A percentile compares a stretch with the other conserved stretches of the same genome.
Conservation (phyloP, 495 filamentous ascomycete species). For the Hypoxylon cercidicola region DNA sequence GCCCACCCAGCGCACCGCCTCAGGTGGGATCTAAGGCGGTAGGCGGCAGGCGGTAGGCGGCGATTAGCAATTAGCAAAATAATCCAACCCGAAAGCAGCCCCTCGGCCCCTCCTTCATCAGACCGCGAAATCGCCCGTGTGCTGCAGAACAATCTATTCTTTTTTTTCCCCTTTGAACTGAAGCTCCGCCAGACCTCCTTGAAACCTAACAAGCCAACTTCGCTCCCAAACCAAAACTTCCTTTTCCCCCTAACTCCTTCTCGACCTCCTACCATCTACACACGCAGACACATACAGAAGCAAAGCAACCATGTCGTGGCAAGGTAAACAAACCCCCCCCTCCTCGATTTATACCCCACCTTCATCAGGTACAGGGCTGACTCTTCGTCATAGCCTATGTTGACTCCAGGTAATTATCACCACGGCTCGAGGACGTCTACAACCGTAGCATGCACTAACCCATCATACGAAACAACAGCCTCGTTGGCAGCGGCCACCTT, state of each 20-base stretch:
- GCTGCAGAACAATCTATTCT: constrained; percentile 16
- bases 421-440: constrained; percentile 11
- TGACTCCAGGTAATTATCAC: constrained; percentile 57
- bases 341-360: constrained; percentile 48
- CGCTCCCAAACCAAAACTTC: constrained; percentile 13
- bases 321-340: constrained; percentile 54
- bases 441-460: constrained; percentile 15
- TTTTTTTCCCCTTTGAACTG: constrained; percentile 38
- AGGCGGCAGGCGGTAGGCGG: constrained; percentile 2
- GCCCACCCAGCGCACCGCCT: constrained; percentile 25
- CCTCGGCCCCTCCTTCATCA: constrained; percentile 43
- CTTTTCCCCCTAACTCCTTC: constrained; percentile 3
- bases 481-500: constrained; percentile 84
- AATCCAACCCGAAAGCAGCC: constrained; percentile 30
- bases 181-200: constrained; percentile 27
- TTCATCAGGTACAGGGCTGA: constrained; percentile 50
- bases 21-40: constrained; percentile 9
- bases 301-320: constrained; percentile 66
- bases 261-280: constrained; percentile 9
- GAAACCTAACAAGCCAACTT: constrained; percentile 21
- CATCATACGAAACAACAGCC: constrained; percentile 58
- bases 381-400: constrained; percentile 56
- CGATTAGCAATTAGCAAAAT: constrained; percentile 26
- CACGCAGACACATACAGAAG: constrained; percentile 18
- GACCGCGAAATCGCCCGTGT: constrained; percentile 34